These are phyloP conservation scores for Funneliformis geosporum DNA, from an alignment of 192 early-diverging fungal species.

Conservation along the genomic window DNA sequence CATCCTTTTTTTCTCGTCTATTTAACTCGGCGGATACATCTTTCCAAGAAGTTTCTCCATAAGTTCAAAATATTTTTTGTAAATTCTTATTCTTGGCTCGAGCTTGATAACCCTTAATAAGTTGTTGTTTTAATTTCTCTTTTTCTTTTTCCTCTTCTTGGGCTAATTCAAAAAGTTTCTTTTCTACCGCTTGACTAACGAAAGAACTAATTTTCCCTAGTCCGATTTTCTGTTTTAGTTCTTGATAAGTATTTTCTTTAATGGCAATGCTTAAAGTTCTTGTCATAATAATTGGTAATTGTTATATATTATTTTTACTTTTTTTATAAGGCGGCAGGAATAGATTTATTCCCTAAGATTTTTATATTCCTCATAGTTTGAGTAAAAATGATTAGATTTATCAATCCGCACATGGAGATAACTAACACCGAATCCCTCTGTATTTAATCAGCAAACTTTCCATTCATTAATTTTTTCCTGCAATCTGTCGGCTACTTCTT, in stretches of 20 bases:
- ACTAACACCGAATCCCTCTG: too few species aligned
- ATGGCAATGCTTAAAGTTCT: conserved; percentile 27
- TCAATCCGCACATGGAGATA: too few species aligned
- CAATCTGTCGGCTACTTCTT: conserved; percentile 8
- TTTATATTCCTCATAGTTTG: too few species aligned
- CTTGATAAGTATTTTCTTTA: conserved; percentile 26
- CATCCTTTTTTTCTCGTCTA: not conserved
- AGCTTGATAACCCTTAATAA: not conserved
- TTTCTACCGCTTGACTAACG: conserved; percentile 12
- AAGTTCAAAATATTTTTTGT: not conserved
- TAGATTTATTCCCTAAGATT: too few species aligned
- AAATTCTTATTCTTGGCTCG: conserved; percentile 4
- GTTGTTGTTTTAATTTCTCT: not conserved
- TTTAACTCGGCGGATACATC: not conserved
- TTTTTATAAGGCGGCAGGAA: not conserved
- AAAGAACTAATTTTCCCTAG: conserved; percentile 21
- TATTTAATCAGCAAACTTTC: too few species aligned
- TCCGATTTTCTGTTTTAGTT: not conserved
- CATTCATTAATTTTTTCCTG: too few species aligned
- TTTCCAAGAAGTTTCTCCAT: conserved; percentile 14
- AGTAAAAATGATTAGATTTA: too few species aligned
- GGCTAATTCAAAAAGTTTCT: too few species aligned
- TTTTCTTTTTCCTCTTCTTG: conserved; percentile 12
- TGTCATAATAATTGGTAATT: conserved; percentile 29
- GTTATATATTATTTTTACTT: conserved; percentile 19